Percentiles rank a stretch among this genome's conserved stretches.
phyloP scores from a whole-genome alignment of 306 rosid species.

The Quercus cerris region DNA sequence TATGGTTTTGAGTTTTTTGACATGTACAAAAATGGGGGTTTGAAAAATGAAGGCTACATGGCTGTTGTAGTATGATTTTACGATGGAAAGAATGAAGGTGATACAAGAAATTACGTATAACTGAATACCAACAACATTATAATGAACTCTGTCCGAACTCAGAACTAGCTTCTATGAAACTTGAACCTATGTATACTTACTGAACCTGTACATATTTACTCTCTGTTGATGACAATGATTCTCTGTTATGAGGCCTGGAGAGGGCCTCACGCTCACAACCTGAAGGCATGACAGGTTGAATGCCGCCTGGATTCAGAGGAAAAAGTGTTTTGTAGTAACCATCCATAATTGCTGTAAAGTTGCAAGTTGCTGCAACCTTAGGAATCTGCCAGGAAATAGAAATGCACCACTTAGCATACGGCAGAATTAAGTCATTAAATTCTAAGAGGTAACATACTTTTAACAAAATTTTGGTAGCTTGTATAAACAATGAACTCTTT shows the following conservation, averaged over 20 bases:
- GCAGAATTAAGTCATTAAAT: neutral
- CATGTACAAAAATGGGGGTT: no score
- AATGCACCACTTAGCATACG: neutral
- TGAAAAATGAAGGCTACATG: no score
- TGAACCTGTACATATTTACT: neutral
- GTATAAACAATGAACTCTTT: no score
- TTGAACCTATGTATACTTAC: neutral
- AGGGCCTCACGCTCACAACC: constrained; percentile 50
- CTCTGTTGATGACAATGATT: constrained; percentile 28
- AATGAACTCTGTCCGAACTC: neutral
- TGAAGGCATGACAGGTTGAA: constrained; percentile 63
- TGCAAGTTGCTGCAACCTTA: constrained; percentile 77
- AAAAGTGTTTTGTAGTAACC: constrained; percentile 79
- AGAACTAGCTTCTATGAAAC: constrained; percentile 9
- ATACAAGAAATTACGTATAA: neutral
- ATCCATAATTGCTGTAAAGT: constrained; percentile 71
- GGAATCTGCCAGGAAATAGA: constrained; percentile 50
- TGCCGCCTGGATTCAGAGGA: constrained; percentile 85
- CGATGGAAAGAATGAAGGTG: neutral
- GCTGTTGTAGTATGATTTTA: neutral
- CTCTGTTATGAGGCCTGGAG: constrained; percentile 56
- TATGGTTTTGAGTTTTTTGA: no score
- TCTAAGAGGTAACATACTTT: neutral
- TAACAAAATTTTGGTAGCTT: neutral
- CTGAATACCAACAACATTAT: neutral